Evolutionary conservation across 192 early-diverging fungal species (phyloP).

Genomic region (Thoreauomyces humboldtii): DNA sequence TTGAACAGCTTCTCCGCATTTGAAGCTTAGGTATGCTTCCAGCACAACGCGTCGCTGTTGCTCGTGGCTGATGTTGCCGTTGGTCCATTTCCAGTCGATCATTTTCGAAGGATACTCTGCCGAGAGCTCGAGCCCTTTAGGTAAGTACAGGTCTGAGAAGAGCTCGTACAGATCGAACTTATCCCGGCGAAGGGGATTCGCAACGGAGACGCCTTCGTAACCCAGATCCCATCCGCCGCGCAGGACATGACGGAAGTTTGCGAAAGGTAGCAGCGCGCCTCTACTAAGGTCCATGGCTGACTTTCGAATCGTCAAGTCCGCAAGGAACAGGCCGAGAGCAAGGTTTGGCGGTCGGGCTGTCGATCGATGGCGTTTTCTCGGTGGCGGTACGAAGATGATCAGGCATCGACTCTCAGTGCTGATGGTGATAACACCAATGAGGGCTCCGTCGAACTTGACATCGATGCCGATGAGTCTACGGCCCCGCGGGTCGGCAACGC

Average conservation of each 20-base stretch:
- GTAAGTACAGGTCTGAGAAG: slow-evolving; percentile 2
- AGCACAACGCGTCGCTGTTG: not conserved
- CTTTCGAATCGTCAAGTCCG: not conserved
- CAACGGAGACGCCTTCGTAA: slow-evolving; percentile 7
- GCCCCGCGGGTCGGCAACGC: too few species aligned
- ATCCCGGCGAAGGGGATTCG: not conserved
- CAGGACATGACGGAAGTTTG: slow-evolving; percentile 7
- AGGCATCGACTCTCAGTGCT: slow-evolving; percentile 15
- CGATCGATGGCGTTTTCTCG: too few species aligned
- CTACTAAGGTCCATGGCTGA: not conserved
- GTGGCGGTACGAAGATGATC: too few species aligned
- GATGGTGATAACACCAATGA: slow-evolving; percentile 13
- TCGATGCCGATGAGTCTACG: slow-evolving; percentile 11
- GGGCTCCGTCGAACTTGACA: slow-evolving; percentile 13
- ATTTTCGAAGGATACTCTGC: too few species aligned
- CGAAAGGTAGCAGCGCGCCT: not conserved
- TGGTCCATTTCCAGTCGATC: not conserved
- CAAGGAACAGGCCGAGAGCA: not conserved
- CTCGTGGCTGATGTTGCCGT: too few species aligned
- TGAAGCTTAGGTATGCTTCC: not conserved
- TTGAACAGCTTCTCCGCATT: not conserved
- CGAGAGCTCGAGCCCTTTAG: not conserved
- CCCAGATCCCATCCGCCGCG: slow-evolving; percentile 10
- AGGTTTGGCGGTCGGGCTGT: too few species aligned
- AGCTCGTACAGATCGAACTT: not conserved